Evolutionary conservation across 2,329 filamentous ascomycete species (phyloP).

Genomic region (Trichoderma polysporum): DNA sequence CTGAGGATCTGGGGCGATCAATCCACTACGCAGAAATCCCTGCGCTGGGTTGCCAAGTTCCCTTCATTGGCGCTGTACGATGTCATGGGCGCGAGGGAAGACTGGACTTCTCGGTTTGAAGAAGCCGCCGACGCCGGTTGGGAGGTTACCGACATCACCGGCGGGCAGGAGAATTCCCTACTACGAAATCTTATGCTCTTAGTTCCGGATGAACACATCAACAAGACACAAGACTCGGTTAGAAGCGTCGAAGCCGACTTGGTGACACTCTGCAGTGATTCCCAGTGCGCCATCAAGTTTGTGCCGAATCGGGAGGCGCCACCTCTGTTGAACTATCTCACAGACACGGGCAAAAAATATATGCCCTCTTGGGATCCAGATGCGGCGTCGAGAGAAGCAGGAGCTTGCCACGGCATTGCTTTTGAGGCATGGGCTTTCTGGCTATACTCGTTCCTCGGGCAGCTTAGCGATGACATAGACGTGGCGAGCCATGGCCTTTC

Average conservation of each 20-base stretch:
- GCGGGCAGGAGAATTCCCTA: slow-evolving; percentile 35
- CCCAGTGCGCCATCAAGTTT: slow-evolving; percentile 35
- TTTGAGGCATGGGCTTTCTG: slow-evolving; percentile 45
- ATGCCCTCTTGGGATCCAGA: slow-evolving; percentile 34
- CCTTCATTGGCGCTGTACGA: slow-evolving; percentile 48
- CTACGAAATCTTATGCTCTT: slow-evolving; percentile 39
- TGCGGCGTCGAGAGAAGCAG: slow-evolving; percentile 30
- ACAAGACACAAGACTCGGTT: slow-evolving; percentile 31
- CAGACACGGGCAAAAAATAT: slow-evolving; percentile 34
- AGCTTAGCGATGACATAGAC: slow-evolving; percentile 38
- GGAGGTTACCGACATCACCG: slow-evolving; percentile 31
- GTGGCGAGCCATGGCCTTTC: slow-evolving; percentile 27
- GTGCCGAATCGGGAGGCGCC: slow-evolving; percentile 34
- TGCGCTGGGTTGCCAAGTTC: slow-evolving; percentile 44
- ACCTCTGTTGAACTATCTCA: slow-evolving; percentile 36
- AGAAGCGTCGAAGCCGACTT: slow-evolving; percentile 38
- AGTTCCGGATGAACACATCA: slow-evolving; percentile 29
- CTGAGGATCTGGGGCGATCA: slow-evolving; percentile 46
- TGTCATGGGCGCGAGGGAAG: slow-evolving; percentile 36
- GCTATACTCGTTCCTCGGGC: slow-evolving; percentile 42
- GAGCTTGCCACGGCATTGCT: slow-evolving; percentile 36
- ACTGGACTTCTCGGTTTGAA: slow-evolving; percentile 36
- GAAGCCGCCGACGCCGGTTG: slow-evolving; percentile 35
- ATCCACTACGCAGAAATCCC: slow-evolving; percentile 40
- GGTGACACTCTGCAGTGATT: slow-evolving; percentile 35